Evolutionary conservation across 768 basidiomycete species (phyloP), one percentile per base, ranked within the genome.

Genomic region (Paxillus ammoniavirescens): DNA sequence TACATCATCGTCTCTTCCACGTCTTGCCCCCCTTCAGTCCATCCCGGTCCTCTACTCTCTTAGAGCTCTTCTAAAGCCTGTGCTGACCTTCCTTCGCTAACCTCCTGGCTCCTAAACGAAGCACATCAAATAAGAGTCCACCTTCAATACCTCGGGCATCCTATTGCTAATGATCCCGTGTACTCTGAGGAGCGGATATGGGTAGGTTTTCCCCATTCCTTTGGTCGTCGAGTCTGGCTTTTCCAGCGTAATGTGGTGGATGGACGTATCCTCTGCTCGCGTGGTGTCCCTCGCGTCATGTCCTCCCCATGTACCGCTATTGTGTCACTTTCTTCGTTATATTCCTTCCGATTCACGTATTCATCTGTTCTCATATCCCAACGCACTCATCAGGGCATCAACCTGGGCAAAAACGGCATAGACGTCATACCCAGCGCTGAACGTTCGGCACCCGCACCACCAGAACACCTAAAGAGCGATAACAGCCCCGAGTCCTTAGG

Each of bases 111-210:
- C 53, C 58, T 40, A 13, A 48, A 62, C 53, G 41, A 59, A 97
- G 94, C 97, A 0, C 97, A 99, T 72, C 97, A 99, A 71, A 91
- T 98, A 53, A 82, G 97, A 47, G 96, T 99, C 3, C 97, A 99
- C 65, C 80, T 99, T 3, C 97, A 98, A 71, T 98, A 81, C 70
- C 82, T 99, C 52, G 97, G 96, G 1, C 76, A 91, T 65, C 89
- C 97, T 0, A 93, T 99, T 57, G 91, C 92, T 10, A 98, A 99
- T 66, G 97, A 98, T 61, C 91, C 94, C 2, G 80, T 98, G 3
- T 99, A 99, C 70, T 87, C 89, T 15, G 88, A 89, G 54, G 74
- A 76, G 33, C 80, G 78, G 38, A 90, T 91, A 48, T 92, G 90
- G 90, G 90, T 84, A 61, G 33, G 73, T 65, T 21, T 36, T 4